phyloP scores from a whole-genome alignment of 2,329 filamentous ascomycete genomes.

The Claviceps capensis region DNA sequence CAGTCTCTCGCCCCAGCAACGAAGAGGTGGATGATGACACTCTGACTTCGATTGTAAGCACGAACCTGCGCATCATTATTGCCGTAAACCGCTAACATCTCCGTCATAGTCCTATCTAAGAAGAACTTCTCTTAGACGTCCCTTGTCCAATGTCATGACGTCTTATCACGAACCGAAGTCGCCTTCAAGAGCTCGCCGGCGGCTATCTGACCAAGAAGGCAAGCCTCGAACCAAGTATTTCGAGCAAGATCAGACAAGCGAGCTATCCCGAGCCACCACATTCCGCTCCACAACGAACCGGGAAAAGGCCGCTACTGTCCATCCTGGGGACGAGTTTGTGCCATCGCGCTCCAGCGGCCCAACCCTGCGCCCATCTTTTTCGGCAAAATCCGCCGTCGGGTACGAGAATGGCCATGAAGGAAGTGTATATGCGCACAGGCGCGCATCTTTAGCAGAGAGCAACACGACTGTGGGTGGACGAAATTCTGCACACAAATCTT shows the following conservation, averaged over 20 bases:
- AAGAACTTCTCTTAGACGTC: slow-evolving; percentile 34
- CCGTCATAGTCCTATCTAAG: slow-evolving; percentile 31
- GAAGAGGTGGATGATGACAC: slow-evolving; percentile 19
- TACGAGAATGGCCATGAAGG: slow-evolving; percentile 27
- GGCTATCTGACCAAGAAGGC: slow-evolving; percentile 45
- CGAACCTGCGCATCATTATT: neutral
- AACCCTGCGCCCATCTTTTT: slow-evolving; percentile 29
- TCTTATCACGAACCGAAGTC: slow-evolving; percentile 31
- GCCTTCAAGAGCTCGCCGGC: slow-evolving; percentile 36
- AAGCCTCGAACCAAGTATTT: slow-evolving; percentile 22
- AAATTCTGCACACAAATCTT: slow-evolving; percentile 28
- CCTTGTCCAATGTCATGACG: slow-evolving; percentile 37
- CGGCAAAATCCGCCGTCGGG: slow-evolving; percentile 33
- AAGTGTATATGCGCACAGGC: slow-evolving; percentile 18
- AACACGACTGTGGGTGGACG: slow-evolving; percentile 26
- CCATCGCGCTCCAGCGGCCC: slow-evolving; percentile 19
- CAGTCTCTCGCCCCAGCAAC: slow-evolving; percentile 24
- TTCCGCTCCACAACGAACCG: slow-evolving; percentile 27
- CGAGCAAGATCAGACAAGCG: slow-evolving; percentile 30
- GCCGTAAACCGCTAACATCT: slow-evolving; percentile 1
- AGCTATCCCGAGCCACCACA: slow-evolving; percentile 27
- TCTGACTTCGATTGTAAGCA: slow-evolving; percentile 34
- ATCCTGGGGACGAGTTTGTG: slow-evolving; percentile 23
- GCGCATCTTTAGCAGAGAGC: slow-evolving; percentile 35
- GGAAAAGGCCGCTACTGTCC: slow-evolving; percentile 28